Conservation (phyloP, 768 basidiomycete species). For the Trametes cingulata region DNA sequence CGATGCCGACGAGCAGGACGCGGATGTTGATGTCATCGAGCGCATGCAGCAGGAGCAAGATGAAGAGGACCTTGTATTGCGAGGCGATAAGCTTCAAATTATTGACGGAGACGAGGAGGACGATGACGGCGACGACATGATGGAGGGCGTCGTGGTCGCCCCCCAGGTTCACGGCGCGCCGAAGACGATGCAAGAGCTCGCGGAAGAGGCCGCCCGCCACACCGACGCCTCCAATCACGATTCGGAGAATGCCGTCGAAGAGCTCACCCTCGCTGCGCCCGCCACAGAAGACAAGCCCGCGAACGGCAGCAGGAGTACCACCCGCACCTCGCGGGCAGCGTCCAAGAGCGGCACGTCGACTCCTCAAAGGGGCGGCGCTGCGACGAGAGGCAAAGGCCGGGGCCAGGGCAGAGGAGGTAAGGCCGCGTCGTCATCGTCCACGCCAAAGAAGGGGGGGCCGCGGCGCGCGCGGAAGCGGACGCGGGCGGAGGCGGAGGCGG, state of each 20-base stretch:
- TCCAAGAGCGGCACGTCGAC: constrained; percentile 18
- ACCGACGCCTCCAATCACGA: background rate
- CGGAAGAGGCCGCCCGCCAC: constrained; percentile 41
- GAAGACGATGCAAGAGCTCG: constrained; percentile 68
- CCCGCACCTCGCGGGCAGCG: constrained; percentile 3
- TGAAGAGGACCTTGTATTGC: background rate
- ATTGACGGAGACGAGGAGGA: constrained; percentile 33
- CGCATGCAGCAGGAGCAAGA: background rate
- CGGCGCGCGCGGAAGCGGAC: constrained; percentile 26
- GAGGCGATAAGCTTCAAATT: background rate
- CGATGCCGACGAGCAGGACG: background rate
- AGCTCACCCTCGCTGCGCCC: constrained; percentile 2
- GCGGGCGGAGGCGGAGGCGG: constrained; percentile 14
- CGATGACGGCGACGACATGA: constrained; percentile 31
- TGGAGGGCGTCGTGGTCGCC: constrained; percentile 13
- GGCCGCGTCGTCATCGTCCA: background rate
- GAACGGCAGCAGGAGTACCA: constrained; percentile 8
- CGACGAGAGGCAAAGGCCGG: background rate
- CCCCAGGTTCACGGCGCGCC: constrained; percentile 34
- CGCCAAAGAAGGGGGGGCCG: background rate
- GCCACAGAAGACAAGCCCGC: constrained; percentile 21
- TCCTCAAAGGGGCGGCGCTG: background rate
- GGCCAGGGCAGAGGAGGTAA: background rate
- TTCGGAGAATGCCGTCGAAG: background rate
- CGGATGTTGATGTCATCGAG: constrained; percentile 23